phyloP scores from a whole-genome alignment of 352 stramenopile genomes.

The Globisporangium ultimum region DNA sequence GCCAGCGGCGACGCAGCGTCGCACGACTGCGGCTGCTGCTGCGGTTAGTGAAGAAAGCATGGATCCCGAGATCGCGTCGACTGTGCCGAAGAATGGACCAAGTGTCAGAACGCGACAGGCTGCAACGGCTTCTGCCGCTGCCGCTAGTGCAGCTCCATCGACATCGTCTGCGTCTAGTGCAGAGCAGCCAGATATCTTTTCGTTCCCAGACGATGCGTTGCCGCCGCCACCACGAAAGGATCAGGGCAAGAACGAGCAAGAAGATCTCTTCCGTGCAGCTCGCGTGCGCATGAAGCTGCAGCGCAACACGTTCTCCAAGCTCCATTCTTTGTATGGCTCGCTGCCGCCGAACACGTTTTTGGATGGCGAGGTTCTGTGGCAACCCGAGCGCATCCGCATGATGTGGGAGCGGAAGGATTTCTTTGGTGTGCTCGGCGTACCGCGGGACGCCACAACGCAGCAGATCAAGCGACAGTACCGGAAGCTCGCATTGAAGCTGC shows the following conservation, averaged over 20 bases:
- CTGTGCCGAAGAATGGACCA: not conserved
- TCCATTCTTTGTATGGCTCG: slow-evolving; percentile 27
- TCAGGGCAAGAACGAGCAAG: slow-evolving; percentile 62
- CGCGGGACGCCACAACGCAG: slow-evolving; percentile 53
- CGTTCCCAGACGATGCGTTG: slow-evolving; percentile 6
- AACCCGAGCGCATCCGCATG: slow-evolving; percentile 68
- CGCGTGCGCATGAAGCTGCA: slow-evolving; percentile 81
- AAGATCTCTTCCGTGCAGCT: slow-evolving; percentile 71
- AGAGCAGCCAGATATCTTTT: slow-evolving; percentile 20
- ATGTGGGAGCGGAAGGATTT: slow-evolving; percentile 83
- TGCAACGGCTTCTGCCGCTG: not conserved
- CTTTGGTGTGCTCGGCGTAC: slow-evolving; percentile 68
- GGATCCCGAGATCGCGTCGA: not conserved
- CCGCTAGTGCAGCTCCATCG: not conserved
- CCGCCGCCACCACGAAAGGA: not conserved
- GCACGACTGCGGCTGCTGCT: slow-evolving; percentile 8
- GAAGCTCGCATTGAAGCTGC: slow-evolving; percentile 81
- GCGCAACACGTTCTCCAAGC: slow-evolving; percentile 41
- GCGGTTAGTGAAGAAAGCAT: not conserved
- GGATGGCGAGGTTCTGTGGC: slow-evolving; percentile 70
- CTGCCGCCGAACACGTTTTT: slow-evolving; percentile 32
- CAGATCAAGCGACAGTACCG: slow-evolving; percentile 84
- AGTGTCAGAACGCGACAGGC: not conserved
- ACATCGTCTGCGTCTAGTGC: not conserved
- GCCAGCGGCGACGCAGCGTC: slow-evolving; percentile 23